Evolutionary conservation across 495 filamentous ascomycete species (phyloP).

Genomic region (Daldinia caldariorum): DNA sequence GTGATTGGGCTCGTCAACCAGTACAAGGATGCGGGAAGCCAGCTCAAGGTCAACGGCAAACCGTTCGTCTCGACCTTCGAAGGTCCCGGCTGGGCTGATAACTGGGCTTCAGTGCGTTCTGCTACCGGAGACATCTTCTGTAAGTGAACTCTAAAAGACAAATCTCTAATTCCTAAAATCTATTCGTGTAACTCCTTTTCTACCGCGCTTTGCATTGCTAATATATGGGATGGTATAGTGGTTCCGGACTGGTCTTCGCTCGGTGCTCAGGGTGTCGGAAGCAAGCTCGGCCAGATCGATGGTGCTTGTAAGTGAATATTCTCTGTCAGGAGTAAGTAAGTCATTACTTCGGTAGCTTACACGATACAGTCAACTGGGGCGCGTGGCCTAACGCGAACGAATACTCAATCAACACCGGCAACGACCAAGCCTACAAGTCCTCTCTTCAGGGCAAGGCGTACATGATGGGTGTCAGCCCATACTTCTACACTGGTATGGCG

Average conservation of each 20-base stretch:
- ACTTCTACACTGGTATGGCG: constrained; percentile 69
- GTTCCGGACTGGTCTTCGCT: constrained; percentile 72
- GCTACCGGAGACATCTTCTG: constrained; percentile 61
- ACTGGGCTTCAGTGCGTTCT: constrained; percentile 68
- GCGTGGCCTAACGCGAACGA: constrained; percentile 74
- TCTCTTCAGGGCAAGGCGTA: constrained; percentile 66
- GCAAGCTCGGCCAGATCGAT: constrained; percentile 61
- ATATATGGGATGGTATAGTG: constrained; percentile 45
- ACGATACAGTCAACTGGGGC: constrained; percentile 67
- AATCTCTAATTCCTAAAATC: not conserved
- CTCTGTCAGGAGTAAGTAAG: not conserved
- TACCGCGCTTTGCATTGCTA: not conserved
- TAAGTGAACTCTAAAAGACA: constrained; percentile 10
- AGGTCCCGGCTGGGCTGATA: constrained; percentile 63
- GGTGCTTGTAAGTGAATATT: constrained; percentile 62
- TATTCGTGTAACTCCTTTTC: not conserved
- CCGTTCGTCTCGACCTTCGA: constrained; percentile 81
- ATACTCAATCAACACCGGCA: constrained; percentile 59
- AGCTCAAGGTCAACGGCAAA: constrained; percentile 64
- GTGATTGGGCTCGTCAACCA: constrained; percentile 68
- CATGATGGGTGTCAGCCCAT: constrained; percentile 84
- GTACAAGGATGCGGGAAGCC: constrained; percentile 61
- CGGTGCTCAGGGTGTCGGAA: constrained; percentile 60
- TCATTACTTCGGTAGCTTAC: constrained; percentile 13
- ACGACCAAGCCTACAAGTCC: constrained; percentile 65